Base-by-base conservation (phyloP, 805 yeast species). In the Lipomyces mesembrius region DNA sequence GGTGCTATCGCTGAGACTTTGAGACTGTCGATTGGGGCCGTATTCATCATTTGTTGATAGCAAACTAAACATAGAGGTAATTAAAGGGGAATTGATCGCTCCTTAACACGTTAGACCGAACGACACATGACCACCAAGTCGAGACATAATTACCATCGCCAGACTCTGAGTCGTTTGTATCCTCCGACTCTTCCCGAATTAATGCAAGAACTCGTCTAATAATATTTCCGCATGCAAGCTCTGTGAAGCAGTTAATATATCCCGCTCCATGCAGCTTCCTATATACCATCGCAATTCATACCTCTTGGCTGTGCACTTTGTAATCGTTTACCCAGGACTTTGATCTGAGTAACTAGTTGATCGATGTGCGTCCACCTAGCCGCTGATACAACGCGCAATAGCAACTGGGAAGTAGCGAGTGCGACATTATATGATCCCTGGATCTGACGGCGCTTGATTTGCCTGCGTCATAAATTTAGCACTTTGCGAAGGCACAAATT, bases 181-280 rank as follows among this genome's bases (percentile, higher is more conserved):
- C 87, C 67, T 85, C 91, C 37, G 88, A 84, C 76, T 93, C 97
- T 73, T 95, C 98, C 73, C 98, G 83, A 60, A 94, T 87, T 63
- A 91, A 80, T 0, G 96, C 92, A 70, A 95, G 81, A 0, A 94
- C 93, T 75, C 99, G 84, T 76, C 98, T 85, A 20, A 94, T 89
- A 51, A 95, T 88, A 77, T 95, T 95, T 9, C 98, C 98, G 63
- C 93, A 86, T 2, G 92, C 85, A 72, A 92, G 88, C 73, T 93
- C 96, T 66, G 53, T 52, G 39, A 7, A 17, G 22, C 20, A 14
- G 20, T 57, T n/a, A 55, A 32, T 12, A 22, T 22, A 25, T 11
- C 27, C 32, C 34, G 34, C n/a, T 29, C 22, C 20, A 6, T 17
- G n/a, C 25, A 14, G 43, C 17, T n/a, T 17, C 27, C 58, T n/a